Conservation (phyloP, 2,329 filamentous ascomycete species). For the Gaeumannomyces sp. region DNA sequence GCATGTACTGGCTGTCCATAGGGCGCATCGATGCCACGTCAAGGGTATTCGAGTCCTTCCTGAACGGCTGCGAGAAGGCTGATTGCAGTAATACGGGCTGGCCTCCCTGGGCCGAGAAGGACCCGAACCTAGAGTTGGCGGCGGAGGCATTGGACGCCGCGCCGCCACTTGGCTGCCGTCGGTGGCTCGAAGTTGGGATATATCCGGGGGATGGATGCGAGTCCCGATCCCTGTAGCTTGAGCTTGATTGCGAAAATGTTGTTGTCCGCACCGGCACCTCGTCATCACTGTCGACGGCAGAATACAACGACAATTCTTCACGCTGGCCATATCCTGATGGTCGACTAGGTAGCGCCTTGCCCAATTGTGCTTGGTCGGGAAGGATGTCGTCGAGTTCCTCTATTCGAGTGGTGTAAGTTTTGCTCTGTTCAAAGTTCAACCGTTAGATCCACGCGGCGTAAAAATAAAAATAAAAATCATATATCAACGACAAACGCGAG, state of each 20-base stretch:
- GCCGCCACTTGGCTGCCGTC: constrained; percentile 17
- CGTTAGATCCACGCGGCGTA: neutral
- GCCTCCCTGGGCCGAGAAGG: constrained; percentile 23
- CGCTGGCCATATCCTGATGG: constrained; percentile 50
- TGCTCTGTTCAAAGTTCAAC: constrained; percentile 48
- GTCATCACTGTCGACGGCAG: constrained; percentile 33
- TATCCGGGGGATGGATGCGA: constrained; percentile 20
- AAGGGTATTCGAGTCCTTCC: constrained; percentile 26
- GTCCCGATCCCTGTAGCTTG: constrained; percentile 12
- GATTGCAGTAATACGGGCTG: constrained; percentile 39
- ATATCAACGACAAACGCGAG: neutral
- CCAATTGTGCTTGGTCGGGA: constrained; percentile 44
- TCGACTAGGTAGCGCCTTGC: constrained; percentile 70
- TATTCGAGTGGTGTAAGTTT: constrained; percentile 86
- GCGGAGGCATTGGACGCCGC: constrained; percentile 19
- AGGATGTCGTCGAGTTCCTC: constrained; percentile 74
- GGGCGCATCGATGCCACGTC: constrained; percentile 22
- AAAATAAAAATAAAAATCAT: constrained; percentile 12
- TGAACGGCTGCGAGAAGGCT: constrained; percentile 46
- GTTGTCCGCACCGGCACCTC: constrained; percentile 44
- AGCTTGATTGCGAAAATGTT: constrained; percentile 35
- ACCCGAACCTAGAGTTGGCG: constrained; percentile 21
- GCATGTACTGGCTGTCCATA: constrained; percentile 56
- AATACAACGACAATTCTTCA: constrained; percentile 9
- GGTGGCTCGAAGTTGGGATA: constrained; percentile 17